Conservation (phyloP, 768 basidiomycete genomes). For the Albatrellus ellisii region DNA sequence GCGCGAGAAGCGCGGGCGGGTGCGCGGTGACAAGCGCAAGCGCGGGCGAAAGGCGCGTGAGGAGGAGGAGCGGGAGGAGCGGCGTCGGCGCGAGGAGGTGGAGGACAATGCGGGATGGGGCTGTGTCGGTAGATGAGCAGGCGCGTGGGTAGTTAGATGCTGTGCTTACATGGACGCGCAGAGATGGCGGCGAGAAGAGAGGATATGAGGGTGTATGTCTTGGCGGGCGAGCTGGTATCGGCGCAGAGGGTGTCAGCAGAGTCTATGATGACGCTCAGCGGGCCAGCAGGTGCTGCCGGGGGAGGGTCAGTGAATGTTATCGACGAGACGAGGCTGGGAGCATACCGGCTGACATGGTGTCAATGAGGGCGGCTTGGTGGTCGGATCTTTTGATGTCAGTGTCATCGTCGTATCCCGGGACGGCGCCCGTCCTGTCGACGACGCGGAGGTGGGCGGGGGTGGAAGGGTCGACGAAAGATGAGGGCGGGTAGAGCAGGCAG, state of each 20-base stretch:
- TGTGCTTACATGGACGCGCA: constrained; percentile 34
- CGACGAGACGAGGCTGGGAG: not conserved
- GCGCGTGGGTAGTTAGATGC: too few species aligned
- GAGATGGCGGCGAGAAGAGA: constrained; percentile 32
- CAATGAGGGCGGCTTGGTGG: constrained; percentile 24
- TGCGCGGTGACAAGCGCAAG: constrained; percentile 55
- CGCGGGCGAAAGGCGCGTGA: constrained; percentile 51
- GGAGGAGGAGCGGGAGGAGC: constrained; percentile 40
- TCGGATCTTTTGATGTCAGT: constrained; percentile 20
- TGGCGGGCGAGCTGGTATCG: constrained; percentile 42
- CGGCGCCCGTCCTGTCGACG: constrained; percentile 34
- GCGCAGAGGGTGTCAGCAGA: constrained; percentile 52
- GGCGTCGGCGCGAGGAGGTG: constrained; percentile 38
- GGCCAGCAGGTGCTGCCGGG: constrained; percentile 26
- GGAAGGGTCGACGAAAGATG: constrained; percentile 30
- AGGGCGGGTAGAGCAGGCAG: constrained; percentile 43
- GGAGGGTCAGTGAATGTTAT: not conserved
- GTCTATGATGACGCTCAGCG: constrained; percentile 58
- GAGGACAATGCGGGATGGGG: constrained; percentile 43
- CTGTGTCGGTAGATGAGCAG: constrained; percentile 17
- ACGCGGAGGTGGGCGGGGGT: constrained; percentile 21
- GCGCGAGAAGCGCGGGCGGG: constrained; percentile 51
- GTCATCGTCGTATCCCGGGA: constrained; percentile 44
- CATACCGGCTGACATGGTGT: constrained; percentile 26
- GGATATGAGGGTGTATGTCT: constrained; percentile 38